Conservation (phyloP, 2,329 filamentous ascomycete genomes). For the Epichloe glyceriae region DNA sequence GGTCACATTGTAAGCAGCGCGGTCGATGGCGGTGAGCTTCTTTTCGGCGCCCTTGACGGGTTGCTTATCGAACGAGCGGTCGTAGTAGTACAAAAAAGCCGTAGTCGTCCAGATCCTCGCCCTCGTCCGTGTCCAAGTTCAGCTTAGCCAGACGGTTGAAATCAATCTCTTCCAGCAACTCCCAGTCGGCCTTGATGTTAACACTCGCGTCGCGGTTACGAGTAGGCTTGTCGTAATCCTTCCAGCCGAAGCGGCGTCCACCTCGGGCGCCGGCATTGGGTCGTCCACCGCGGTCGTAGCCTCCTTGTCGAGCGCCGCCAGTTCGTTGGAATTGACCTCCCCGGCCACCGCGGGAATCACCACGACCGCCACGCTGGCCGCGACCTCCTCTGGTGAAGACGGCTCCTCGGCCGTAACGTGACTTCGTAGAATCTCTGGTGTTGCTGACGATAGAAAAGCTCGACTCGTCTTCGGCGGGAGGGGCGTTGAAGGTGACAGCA, state of each 20-base stretch:
- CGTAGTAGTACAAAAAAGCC: constrained; percentile 98
- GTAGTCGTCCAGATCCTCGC: constrained; percentile 89
- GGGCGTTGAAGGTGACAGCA: constrained; percentile 77
- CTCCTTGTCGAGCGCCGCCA: constrained; percentile 53
- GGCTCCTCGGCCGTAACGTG: constrained; percentile 77
- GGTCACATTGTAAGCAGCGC: constrained; percentile 95
- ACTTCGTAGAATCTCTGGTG: constrained; percentile 72
- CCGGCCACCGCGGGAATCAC: constrained; percentile 45
- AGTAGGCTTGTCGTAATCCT: constrained; percentile 96
- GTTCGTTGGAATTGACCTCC: constrained; percentile 55
- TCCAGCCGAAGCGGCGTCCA: constrained; percentile 90
- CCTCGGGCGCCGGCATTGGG: constrained; percentile 54
- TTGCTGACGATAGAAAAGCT: constrained; percentile 98
- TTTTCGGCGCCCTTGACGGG: constrained; percentile 80
- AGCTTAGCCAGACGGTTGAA: constrained; percentile 91
- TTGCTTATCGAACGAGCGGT: constrained; percentile 87
- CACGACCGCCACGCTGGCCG: constrained; percentile 60
- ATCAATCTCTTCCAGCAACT: constrained; percentile 94
- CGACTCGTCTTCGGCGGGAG: constrained; percentile 87
- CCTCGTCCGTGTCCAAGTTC: constrained; percentile 87
- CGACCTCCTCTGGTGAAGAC: constrained; percentile 73
- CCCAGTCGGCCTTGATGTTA: constrained; percentile 92
- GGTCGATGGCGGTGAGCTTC: constrained; percentile 79
- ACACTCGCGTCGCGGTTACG: constrained; percentile 93
- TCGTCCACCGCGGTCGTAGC: constrained; percentile 63